A percentile compares a stretch with the other conserved stretches of the same genome.
phyloP scores from a whole-genome alignment of 140 eudicot species.

The Erigeron philadelphicus region DNA sequence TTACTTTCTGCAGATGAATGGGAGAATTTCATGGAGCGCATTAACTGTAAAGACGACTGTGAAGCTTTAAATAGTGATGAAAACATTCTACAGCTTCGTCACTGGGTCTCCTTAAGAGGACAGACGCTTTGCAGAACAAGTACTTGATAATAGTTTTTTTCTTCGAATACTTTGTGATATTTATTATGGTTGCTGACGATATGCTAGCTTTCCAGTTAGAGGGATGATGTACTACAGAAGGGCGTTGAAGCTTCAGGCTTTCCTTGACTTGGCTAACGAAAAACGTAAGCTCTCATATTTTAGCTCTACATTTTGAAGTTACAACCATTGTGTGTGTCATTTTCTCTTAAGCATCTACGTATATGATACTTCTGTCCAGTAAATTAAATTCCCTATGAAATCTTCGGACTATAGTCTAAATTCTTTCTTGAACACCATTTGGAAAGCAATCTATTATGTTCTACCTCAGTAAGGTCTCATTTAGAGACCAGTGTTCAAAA shows the following conservation, averaged over 20 bases:
- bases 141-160: slow-evolving; percentile 10
- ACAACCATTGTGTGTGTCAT: background rate
- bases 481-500: too few relatives aligned
- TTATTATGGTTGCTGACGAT: background rate
- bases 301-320: background rate
- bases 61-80: slow-evolving; percentile 87
- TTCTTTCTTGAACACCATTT: too few relatives aligned
- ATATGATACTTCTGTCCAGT: background rate
- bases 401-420: too few relatives aligned
- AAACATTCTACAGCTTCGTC: slow-evolving; percentile 85
- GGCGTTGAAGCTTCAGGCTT: slow-evolving; percentile 20
- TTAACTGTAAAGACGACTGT: slow-evolving; percentile 60
- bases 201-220: slow-evolving; percentile 7
- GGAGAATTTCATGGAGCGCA: slow-evolving; percentile 93
- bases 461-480: too few relatives aligned
- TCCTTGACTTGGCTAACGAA: slow-evolving; percentile 8
- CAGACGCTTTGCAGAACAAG: slow-evolving; percentile 97
- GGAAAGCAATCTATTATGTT: too few relatives aligned
- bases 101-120: slow-evolving; percentile 98
- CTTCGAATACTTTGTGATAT: background rate
- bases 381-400: too few relatives aligned
- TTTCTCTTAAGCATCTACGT: background rate
- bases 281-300: background rate
- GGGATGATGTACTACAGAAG: slow-evolving; percentile 21
- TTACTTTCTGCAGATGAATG: slow-evolving; percentile 69